Conservation (phyloP, 1,284 basidiomycete genomes). For the Ustilago curta region DNA sequence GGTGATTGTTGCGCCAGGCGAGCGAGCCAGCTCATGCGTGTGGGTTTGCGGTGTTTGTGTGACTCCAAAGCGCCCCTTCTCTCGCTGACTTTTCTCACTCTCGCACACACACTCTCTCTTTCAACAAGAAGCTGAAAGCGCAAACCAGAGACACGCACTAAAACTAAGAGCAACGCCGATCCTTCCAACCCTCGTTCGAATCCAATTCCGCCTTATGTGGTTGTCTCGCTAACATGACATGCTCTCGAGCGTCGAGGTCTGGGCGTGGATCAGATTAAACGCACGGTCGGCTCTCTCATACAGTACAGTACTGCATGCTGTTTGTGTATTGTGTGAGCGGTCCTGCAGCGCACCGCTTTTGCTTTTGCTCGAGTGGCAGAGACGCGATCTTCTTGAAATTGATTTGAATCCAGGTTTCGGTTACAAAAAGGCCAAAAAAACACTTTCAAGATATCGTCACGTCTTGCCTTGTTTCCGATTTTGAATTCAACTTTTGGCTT, state of each 20-base stretch:
- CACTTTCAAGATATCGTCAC: background rate
- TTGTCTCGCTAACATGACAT: too few species aligned
- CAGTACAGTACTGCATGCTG: too few species aligned
- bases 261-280: too few species aligned
- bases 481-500: background rate
- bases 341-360: conserved; percentile 5
- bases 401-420: background rate
- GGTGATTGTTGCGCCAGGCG: too few species aligned
- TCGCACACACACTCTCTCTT: background rate
- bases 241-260: background rate
- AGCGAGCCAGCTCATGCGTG: conserved; percentile 1
- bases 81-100: background rate
- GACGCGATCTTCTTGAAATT: conserved; percentile 6
- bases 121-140: conserved; percentile 17
- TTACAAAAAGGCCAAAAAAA: background rate
- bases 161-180: conserved; percentile 6
- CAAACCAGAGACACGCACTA: conserved; percentile 5
- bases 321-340: too few species aligned
- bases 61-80: background rate
- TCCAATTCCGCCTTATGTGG: too few species aligned
- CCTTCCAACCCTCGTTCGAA: background rate
- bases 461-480: background rate
- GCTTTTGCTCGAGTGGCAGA: conserved; percentile 1
- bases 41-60: conserved; percentile 4
- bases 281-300: too few species aligned